Conservation (phyloP, 768 basidiomycete genomes). For the Panellus pusillus region DNA sequence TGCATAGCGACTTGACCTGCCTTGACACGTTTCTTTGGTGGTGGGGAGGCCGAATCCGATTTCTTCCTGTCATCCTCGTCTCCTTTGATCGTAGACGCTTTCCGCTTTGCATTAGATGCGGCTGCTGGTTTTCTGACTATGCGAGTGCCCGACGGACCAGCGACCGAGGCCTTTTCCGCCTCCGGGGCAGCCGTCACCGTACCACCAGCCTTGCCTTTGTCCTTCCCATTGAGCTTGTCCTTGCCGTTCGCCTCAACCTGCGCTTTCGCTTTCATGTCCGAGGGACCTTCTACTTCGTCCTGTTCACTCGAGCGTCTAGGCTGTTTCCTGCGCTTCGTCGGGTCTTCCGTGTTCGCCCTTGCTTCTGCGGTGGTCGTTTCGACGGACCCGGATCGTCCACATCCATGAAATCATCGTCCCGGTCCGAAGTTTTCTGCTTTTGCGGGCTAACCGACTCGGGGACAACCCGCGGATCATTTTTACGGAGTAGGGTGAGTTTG, state of each 20-base stretch:
- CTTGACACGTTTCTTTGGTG: conserved; percentile 12
- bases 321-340: conserved; percentile 3
- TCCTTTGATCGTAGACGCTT: conserved; percentile 10
- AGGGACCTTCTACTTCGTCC: too few relatives aligned
- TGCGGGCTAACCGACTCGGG: conserved; percentile 9
- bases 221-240: not conserved
- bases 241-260: conserved; percentile 5
- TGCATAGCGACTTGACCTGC: not conserved
- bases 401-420: conserved; percentile 2
- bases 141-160: conserved; percentile 10
- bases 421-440: not conserved
- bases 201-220: not conserved
- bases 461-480: not conserved
- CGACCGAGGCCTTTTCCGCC: conserved; percentile 1
- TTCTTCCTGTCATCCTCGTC: not conserved
- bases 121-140: not conserved
- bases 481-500: not conserved
- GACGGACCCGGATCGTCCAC: not conserved
- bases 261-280: not conserved
- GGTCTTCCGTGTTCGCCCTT: not conserved
- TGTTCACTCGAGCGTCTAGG: not conserved
- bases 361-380: not conserved
- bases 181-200: conserved; percentile 10
- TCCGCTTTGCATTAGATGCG: conserved; percentile 2
- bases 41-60: conserved; percentile 6